Evolutionary conservation across 164 flowering plant genomes (phyloP), one percentile per base, ranked within the genome.

Genomic region (Berberis thunbergii): DNA sequence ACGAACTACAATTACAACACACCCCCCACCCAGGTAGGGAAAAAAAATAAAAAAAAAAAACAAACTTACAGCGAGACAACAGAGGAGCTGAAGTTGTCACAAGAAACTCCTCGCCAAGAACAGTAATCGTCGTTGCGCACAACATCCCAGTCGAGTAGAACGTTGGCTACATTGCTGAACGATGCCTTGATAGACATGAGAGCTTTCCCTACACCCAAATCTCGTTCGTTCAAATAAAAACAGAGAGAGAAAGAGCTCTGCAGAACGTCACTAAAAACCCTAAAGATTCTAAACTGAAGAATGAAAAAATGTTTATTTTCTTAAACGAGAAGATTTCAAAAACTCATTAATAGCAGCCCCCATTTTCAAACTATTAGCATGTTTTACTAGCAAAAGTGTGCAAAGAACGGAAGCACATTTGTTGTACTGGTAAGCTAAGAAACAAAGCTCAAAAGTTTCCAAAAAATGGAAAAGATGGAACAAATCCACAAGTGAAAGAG

Each of bases 51-150:
- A 12, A 4, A 2, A 46, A 61, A 49, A 38, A 26, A 9, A 56
- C 1, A 57, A 63, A 61, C 89, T n/a, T 76, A 93, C 98, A 93
- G 73, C 2, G 95, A 75, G 55, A 86, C 77, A 53, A 90, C 87
- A 11, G 91, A 77, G 55, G 76, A 63, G 69, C 74, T 80, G 46
- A 60, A 43, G 64, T 85, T 88, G 64, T 84, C 91, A 61, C 98
- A 93, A 45, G 68, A 48, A 4, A 93, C 95, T 0, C 98, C 98
- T 13, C 90, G 72, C 98, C 98, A 93, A 1, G 95, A 86, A 62
- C 98, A 93, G 72, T 80, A 79, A 67, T 88, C 90, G 1, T 64
- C 80, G 42, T 74, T 75, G 54, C 74, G 78, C 41, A 54, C 78
- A 45, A 72, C 84, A 62, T 87, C 85, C 98, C 98, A 93, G 66